Base-by-base conservation (phyloP, 1,284 basidiomycete species). In the Ganoderma lingzhi region DNA sequence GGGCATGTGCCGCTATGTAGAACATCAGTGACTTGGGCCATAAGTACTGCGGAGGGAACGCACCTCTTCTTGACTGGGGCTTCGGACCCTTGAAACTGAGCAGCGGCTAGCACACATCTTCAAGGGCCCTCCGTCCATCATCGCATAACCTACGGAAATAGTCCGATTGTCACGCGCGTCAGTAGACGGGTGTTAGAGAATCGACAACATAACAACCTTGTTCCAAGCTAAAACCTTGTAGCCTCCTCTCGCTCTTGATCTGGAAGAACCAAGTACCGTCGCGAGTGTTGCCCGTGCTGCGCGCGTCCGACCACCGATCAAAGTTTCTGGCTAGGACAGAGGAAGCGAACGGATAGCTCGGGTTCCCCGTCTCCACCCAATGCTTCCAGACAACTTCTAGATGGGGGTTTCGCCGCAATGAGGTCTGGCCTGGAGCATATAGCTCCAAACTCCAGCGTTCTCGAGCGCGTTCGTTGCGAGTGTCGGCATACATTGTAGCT, bases 31-130 rank as follows among this genome's bases (percentile, higher is more conserved):
- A 23, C 10, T n/a, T 65, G n/a, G 59, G 60, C 56, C 48, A 70
- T 35, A 61, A 63, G 56, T 58, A 42, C 3, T 14, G n/a, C 28
- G 39, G 62, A 53, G 62, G 48, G 64, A 17, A 78, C 87, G 74
- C 70, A 91, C 90, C 86, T 89, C 69, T 79, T 81, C 74, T 88
- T 88, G 66, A 86, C 74, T 72, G 92, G 90, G 87, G 90, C 42
- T 84, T 80, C 62, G 91, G 72, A 0, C 86, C 90, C 71, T 90
- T 79, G 74, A 90, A 90, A 10, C 14, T 8, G 17, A 70, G 78
- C 68, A 71, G 42, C 42, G 45, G n/a, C n/a, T 23, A 48, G 45
- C n/a, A 48, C 3, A 1, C 45, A 48, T 23, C 45, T 48, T 4
- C n/a, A n/a, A 23, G n/a, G 45, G 6, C 45, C 17, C 8, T n/a